Percentiles rank a stretch among this genome's conserved stretches.
Conservation (phyloP, 2,329 filamentous ascomycete species). For the Fusarium napiforme region DNA sequence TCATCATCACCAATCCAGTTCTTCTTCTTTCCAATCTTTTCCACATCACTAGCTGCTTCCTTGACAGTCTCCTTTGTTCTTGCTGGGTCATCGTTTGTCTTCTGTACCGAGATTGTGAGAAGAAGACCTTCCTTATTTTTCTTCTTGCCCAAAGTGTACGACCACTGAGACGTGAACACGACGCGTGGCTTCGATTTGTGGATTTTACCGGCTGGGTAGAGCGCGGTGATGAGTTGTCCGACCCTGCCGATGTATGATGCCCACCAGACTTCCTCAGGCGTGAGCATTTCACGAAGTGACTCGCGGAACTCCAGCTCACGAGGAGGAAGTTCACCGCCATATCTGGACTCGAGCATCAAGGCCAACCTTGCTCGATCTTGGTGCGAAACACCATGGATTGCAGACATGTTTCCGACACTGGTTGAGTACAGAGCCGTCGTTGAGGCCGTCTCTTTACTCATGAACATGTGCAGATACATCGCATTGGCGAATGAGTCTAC, state of each 20-base stretch:
- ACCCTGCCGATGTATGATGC: conserved; percentile 71
- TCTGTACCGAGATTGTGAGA: conserved; percentile 56
- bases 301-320: conserved; percentile 65
- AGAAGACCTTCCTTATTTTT: conserved; percentile 54
- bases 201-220: conserved; percentile 70
- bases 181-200: conserved; percentile 53
- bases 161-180: conserved; percentile 55
- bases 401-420: conserved; percentile 70
- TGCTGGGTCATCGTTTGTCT: conserved; percentile 50
- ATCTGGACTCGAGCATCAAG: conserved; percentile 71
- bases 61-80: conserved; percentile 55
- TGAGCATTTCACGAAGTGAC: conserved; percentile 64
- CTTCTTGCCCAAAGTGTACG: conserved; percentile 53
- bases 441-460: conserved; percentile 65
- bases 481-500: conserved; percentile 68
- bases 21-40: conserved; percentile 70
- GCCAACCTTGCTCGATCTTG: conserved; percentile 69
- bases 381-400: conserved; percentile 71
- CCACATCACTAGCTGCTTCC: conserved; percentile 55
- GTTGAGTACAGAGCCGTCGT: conserved; percentile 71
- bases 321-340: conserved; percentile 70
- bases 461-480: conserved; percentile 63
- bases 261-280: conserved; percentile 70
- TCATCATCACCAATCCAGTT: conserved; percentile 56
- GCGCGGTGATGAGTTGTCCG: conserved; percentile 64